Evolutionary conservation across 192 early-diverging fungal genomes (phyloP).

Genomic region (Spizellomyces sp.): DNA sequence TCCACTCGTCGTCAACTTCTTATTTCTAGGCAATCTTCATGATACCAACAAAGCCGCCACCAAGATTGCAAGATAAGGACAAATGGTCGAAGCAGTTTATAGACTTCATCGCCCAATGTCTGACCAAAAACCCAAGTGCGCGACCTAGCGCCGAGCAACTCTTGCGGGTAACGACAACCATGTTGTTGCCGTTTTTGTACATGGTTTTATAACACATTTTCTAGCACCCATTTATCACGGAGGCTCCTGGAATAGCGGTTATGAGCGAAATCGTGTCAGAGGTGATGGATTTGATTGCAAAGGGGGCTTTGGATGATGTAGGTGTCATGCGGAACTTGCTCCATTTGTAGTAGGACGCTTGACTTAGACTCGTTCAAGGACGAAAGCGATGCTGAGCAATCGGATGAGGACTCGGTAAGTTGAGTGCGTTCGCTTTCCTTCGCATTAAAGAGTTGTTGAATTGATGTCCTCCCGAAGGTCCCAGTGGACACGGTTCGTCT

Average conservation of each 20-base stretch:
- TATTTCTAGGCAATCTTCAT: constrained; percentile 55
- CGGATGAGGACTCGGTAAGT: constrained; percentile 25
- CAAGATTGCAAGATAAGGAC: constrained; percentile 49
- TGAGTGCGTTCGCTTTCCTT: too few species aligned
- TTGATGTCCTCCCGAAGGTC: background rate
- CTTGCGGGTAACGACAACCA: constrained; percentile 36
- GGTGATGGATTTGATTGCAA: constrained; percentile 33
- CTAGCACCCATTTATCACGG: constrained; percentile 50
- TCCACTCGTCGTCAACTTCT: background rate
- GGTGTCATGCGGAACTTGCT: background rate
- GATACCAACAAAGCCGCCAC: constrained; percentile 65
- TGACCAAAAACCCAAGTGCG: constrained; percentile 58
- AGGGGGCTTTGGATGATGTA: constrained; percentile 31
- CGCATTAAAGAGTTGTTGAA: too few species aligned
- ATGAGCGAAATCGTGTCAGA: constrained; percentile 23
- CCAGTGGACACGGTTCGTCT: background rate
- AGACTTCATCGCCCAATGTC: constrained; percentile 55
- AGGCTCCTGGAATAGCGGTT: constrained; percentile 21
- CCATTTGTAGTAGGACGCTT: background rate
- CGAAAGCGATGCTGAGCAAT: constrained; percentile 21
- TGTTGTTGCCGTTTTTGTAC: background rate
- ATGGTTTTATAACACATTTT: background rate
- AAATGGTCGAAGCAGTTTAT: constrained; percentile 49
- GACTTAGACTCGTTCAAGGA: constrained; percentile 4
- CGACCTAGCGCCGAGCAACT: constrained; percentile 53